Evolutionary conservation across 192 early-diverging fungal species (phyloP).

Genomic region (Phycomyces nitens): DNA sequence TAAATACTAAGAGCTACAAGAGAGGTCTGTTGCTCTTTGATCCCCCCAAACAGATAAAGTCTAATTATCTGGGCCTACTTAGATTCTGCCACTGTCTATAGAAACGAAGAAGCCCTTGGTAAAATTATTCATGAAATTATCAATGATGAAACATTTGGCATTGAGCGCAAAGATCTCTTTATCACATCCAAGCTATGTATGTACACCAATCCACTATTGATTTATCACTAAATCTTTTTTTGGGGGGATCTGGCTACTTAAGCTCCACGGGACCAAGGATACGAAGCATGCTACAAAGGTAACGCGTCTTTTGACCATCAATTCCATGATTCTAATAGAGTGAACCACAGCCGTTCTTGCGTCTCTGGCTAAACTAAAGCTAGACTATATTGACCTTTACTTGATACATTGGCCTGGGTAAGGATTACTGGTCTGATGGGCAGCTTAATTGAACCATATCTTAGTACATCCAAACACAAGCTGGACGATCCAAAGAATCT

Average conservation of each 20-base stretch:
- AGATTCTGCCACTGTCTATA: conserved; percentile 69
- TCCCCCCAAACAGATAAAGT: too few species aligned
- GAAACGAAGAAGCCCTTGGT: conserved; percentile 61
- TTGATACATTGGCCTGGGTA: conserved; percentile 79
- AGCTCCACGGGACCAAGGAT: conserved; percentile 71
- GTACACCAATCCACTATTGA: too few species aligned
- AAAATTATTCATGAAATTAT: conserved; percentile 44
- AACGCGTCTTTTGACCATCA: too few species aligned
- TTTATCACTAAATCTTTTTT: too few species aligned
- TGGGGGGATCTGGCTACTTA: background rate
- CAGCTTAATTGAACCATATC: too few species aligned
- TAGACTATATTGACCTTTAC: conserved; percentile 72
- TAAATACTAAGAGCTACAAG: conserved; percentile 13
- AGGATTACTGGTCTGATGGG: conserved; percentile 1
- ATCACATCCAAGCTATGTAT: conserved; percentile 64
- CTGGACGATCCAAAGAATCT: conserved; percentile 43
- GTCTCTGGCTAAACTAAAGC: conserved; percentile 54
- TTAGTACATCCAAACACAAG: conserved; percentile 22
- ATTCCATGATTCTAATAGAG: too few species aligned
- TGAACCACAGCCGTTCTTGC: conserved; percentile 55
- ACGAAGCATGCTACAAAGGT: conserved; percentile 51
- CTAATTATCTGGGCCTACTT: too few species aligned
- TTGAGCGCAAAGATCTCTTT: conserved; percentile 62
- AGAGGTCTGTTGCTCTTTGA: too few species aligned
- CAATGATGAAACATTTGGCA: conserved; percentile 35